Evolutionary conservation across 305 asterid genomes (phyloP).

Genomic region (Fraxinus sp.): DNA sequence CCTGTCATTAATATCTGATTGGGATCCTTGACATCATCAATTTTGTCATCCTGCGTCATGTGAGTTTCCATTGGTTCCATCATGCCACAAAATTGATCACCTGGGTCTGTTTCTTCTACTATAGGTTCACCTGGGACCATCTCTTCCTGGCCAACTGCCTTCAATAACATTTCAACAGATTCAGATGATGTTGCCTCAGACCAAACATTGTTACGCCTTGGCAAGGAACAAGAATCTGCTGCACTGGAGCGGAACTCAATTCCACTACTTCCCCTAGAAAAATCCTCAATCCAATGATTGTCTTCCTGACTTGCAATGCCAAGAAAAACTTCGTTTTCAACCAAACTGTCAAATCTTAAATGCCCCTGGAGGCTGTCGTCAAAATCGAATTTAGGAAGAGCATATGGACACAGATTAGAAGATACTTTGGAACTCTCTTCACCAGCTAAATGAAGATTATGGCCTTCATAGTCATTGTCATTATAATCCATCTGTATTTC

Average conservation of each 20-base stretch:
- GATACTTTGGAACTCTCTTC: slow-evolving; percentile 84
- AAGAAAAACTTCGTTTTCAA: slow-evolving; percentile 97
- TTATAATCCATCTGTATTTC: slow-evolving; percentile 85
- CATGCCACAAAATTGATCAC: slow-evolving; percentile 51
- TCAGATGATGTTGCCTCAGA: slow-evolving; percentile 99
- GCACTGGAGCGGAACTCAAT: slow-evolving; percentile 84
- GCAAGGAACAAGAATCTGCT: slow-evolving; percentile 81
- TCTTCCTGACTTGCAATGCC: slow-evolving; percentile 96
- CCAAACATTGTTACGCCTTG: slow-evolving; percentile 97
- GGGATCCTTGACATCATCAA: slow-evolving; percentile 36
- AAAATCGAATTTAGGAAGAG: slow-evolving; percentile 97
- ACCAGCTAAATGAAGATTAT: slow-evolving; percentile 73
- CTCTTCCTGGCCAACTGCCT: slow-evolving; percentile 97
- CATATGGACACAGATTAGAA: slow-evolving; percentile 75
- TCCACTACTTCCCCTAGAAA: slow-evolving; percentile 77
- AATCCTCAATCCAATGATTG: slow-evolving; percentile 96
- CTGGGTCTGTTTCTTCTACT: slow-evolving; percentile 52
- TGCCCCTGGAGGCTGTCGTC: slow-evolving; percentile 76
- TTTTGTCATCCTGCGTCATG: slow-evolving; percentile 38
- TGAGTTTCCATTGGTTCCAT: slow-evolving; percentile 41
- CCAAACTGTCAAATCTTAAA: slow-evolving; percentile 91
- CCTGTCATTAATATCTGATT: slow-evolving; percentile 36
- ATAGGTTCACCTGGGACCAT: slow-evolving; percentile 60
- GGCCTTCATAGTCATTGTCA: slow-evolving; percentile 85
- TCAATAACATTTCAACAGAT: slow-evolving; percentile 95